Conservation (phyloP, 1,139 yeast genomes). For the Yamadazyma dendronema region DNA sequence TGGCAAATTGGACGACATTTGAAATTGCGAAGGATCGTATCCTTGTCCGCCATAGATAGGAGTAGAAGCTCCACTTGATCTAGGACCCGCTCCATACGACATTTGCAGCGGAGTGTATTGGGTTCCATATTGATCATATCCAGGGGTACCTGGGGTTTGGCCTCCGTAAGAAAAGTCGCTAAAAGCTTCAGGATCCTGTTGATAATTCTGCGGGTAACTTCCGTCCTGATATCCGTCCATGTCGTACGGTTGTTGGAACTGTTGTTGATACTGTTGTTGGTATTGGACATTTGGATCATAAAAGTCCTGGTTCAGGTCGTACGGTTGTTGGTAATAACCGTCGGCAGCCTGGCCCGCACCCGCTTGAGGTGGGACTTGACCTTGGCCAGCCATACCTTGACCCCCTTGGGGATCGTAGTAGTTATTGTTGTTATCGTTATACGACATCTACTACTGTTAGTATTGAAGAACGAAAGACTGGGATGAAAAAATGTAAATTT, state of each 20-base stretch:
- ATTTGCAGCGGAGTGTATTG: slow-evolving; percentile 80
- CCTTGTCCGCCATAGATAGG: slow-evolving; percentile 82
- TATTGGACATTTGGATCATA: slow-evolving; percentile 54
- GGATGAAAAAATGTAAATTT: not conserved
- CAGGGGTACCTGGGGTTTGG: slow-evolving; percentile 65
- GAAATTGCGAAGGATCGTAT: slow-evolving; percentile 68
- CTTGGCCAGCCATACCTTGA: slow-evolving; percentile 30
- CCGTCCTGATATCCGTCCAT: slow-evolving; percentile 48
- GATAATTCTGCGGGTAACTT: slow-evolving; percentile 45
- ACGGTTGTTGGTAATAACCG: slow-evolving; percentile 49
- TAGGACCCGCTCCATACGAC: slow-evolving; percentile 72
- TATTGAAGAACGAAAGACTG: slow-evolving; percentile 10
- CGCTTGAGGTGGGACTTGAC: not conserved
- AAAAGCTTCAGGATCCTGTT: slow-evolving; percentile 70
- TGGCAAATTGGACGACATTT: slow-evolving; percentile 63
- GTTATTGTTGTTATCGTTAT: slow-evolving; percentile 50
- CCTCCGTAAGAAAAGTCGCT: slow-evolving; percentile 76
- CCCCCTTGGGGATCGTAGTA: slow-evolving; percentile 49
- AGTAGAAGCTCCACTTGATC: slow-evolving; percentile 93
- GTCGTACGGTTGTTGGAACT: slow-evolving; percentile 38
- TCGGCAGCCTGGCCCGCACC: slow-evolving; percentile 24
- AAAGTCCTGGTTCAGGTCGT: slow-evolving; percentile 38
- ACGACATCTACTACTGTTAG: slow-evolving; percentile 44
- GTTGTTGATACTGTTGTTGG: slow-evolving; percentile 42
- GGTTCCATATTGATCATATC: slow-evolving; percentile 76